These are phyloP conservation scores for Penicillium crystallinum DNA, from an alignment of 495 filamentous ascomycete genomes.

Conservation along the genomic window DNA sequence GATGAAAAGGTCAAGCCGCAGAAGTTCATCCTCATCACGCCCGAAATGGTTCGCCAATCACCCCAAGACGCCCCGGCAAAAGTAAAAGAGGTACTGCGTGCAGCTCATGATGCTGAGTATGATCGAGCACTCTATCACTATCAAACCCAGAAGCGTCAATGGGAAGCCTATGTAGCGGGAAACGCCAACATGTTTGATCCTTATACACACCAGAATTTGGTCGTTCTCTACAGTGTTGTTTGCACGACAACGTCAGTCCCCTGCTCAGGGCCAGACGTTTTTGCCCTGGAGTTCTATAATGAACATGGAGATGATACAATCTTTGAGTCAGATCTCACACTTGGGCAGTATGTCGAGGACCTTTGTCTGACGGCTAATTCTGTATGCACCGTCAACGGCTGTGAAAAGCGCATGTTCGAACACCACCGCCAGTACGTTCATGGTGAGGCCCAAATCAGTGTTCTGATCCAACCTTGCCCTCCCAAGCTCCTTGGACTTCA, in stretches of 20 bases:
- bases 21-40: conserved; percentile 83
- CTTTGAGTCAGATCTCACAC: conserved; percentile 81
- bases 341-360: conserved; percentile 95
- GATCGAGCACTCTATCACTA: conserved; percentile 93
- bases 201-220: conserved; percentile 89
- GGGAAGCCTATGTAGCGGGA: conserved; percentile 86
- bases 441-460: conserved; percentile 86
- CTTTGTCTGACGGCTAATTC: conserved; percentile 69
- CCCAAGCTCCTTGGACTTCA: conserved; percentile 64
- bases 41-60: conserved; percentile 85
- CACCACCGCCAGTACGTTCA: conserved; percentile 98
- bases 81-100: conserved; percentile 87
- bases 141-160: conserved; percentile 87
- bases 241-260: conserved; percentile 88
- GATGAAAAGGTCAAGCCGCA: conserved; percentile 58
- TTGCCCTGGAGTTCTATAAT: conserved; percentile 87
- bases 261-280: conserved; percentile 80
- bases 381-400: conserved; percentile 75
- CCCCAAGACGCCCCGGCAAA: conserved; percentile 72
- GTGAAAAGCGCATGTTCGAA: conserved; percentile 82
- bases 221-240: conserved; percentile 88
- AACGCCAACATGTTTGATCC: conserved; percentile 87
- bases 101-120: conserved; percentile 93
- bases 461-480: conserved; percentile 74
- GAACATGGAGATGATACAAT: conserved; percentile 62